Evolutionary conservation across 192 early-diverging fungal species (phyloP).

Genomic region (Oehlia diaphana): DNA sequence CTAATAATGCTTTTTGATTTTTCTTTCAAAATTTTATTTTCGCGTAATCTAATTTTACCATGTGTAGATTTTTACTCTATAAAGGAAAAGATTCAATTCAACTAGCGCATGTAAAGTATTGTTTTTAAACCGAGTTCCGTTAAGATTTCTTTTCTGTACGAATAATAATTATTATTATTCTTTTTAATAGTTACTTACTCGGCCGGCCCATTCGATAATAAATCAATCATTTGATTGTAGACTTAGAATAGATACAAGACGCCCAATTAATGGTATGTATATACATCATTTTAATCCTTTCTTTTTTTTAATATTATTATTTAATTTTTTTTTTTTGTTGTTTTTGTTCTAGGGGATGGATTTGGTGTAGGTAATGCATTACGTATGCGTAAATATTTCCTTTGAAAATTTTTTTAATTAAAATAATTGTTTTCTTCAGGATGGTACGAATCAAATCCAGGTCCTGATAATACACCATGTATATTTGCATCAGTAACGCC

Average conservation of each 20-base stretch:
- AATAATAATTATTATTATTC: not conserved
- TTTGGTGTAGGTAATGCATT: conserved; percentile 70
- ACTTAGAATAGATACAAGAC: conserved; percentile 61
- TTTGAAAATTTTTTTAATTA: not conserved
- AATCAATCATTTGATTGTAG: conserved; percentile 79
- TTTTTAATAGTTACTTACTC: conserved; percentile 56
- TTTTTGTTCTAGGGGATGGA: conserved; percentile 55
- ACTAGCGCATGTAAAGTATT: conserved; percentile 58
- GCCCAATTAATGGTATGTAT: conserved; percentile 65
- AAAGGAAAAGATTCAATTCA: conserved; percentile 76
- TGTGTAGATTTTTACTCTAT: conserved; percentile 77
- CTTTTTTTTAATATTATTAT: not conserved
- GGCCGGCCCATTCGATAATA: conserved; percentile 77
- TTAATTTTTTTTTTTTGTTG: not conserved
- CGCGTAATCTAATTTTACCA: conserved; percentile 12
- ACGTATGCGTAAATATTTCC: no score
- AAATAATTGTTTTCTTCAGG: conserved; percentile 33
- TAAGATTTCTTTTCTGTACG: not conserved
- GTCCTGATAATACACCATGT: conserved; percentile 58
- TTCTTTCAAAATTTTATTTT: no score
- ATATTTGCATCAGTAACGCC: conserved; percentile 82
- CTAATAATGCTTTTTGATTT: no score
- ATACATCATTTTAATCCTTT: not conserved
- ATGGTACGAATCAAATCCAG: conserved; percentile 65
- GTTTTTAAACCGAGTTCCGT: not conserved